A percentile compares a stretch with the other conserved stretches of the same genome.
Conservation (phyloP, 2,329 filamentous ascomycete species). For the Nannizziopsis barbatae region DNA sequence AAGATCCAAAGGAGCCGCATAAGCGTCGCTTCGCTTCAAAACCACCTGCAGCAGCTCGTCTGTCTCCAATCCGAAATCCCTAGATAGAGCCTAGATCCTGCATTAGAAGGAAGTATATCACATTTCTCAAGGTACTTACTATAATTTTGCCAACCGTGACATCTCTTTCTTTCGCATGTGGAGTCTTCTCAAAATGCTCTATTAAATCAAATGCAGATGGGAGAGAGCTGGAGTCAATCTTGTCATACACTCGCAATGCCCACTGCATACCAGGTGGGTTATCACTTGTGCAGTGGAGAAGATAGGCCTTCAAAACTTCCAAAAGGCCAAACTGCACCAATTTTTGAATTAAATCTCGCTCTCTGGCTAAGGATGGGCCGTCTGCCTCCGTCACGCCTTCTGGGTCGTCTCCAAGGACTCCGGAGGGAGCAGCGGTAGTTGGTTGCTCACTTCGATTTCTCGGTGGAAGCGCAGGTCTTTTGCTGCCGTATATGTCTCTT, state of each 20-base stretch:
- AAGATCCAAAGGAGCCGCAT: slow-evolving; percentile 38
- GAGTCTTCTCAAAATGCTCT: slow-evolving; percentile 41
- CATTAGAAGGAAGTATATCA: slow-evolving; percentile 3
- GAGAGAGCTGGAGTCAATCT: slow-evolving; percentile 43
- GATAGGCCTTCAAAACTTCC: slow-evolving; percentile 51
- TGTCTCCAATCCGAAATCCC: slow-evolving; percentile 43
- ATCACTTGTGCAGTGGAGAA: slow-evolving; percentile 33
- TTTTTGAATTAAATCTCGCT: slow-evolving; percentile 41
- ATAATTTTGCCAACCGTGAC: slow-evolving; percentile 48
- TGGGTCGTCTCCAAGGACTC: slow-evolving; percentile 43
- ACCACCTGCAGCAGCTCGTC: slow-evolving; percentile 39
- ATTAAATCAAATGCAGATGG: slow-evolving; percentile 36
- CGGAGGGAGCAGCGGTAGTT: slow-evolving; percentile 22
- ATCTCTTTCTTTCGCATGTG: slow-evolving; percentile 42
- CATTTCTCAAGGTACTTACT: slow-evolving; percentile 22
- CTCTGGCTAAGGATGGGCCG: slow-evolving; percentile 30
- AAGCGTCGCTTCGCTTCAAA: slow-evolving; percentile 31
- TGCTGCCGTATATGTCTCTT: slow-evolving; percentile 46
- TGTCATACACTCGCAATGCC: slow-evolving; percentile 46
- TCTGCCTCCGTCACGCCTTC: slow-evolving; percentile 41
- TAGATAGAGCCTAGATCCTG: slow-evolving; percentile 37
- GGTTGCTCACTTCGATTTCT: slow-evolving; percentile 43
- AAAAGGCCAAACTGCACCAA: slow-evolving; percentile 53
- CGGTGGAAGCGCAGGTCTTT: slow-evolving; percentile 50
- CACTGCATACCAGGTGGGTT: slow-evolving; percentile 33